Base-by-base conservation (phyloP, 75 land plant genomes). In the Sequoia sempervirens region DNA sequence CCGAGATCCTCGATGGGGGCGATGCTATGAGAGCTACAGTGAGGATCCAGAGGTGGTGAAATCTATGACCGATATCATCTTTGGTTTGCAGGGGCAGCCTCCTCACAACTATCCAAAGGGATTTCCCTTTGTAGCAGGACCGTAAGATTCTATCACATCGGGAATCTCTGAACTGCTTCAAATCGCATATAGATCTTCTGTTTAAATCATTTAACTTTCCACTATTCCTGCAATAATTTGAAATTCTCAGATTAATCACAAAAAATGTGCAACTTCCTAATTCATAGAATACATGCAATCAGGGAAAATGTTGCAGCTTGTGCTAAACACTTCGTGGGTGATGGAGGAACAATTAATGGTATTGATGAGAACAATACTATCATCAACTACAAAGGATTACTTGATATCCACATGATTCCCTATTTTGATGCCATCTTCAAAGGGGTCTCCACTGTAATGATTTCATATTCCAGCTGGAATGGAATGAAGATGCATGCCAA, bases 21-120 rank as follows among this genome's bases (percentile, higher is more conserved):
- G 96, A 41, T 95, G 97, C 82, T 95, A 91, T 76, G 97, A 95
- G 87, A 95, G 97, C 85, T 95, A 94, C 87, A 95, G 97, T 74
- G 97, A 95, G 82, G 92, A 95, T 80, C 91, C 86, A 17, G 83
- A 85, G 12, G 74, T 95, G 34, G 97, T 95, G 64, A 84, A 86
- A 34, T 75, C 74, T 12, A 87, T 95, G 93, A 95, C 96, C 7
- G 87, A 85, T 0, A 90, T 93, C 37, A 95, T 95, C 68, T 64
- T 66, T 52, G 96, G 96, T 12, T 84, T 95, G 66, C 96, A 95
- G 78, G 96, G 96, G 38, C 83, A 90, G 26, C 34, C 89, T 10
- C 91, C 94, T 46, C 66, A 68, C 0, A 68, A 82, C 43, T 80
- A 40, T 23, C 64, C 14, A 56, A 85, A 84, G 36, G 94, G 92